A percentile compares a stretch with the other conserved stretches of the same genome.
Conservation (phyloP, 306 rosid species). For the Cicer bijugum region DNA sequence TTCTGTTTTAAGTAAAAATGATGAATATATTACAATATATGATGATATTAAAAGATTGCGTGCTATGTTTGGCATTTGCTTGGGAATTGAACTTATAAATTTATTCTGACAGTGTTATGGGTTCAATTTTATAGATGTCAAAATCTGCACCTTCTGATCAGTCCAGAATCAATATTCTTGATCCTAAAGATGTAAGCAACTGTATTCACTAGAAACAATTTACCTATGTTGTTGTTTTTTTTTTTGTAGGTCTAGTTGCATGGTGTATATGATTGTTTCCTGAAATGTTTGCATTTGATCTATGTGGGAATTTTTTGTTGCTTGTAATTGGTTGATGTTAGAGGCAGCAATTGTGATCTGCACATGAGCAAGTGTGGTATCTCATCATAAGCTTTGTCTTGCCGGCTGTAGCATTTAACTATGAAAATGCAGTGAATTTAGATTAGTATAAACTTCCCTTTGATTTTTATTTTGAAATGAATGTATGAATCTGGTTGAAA, state of each 20-base stretch:
- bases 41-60: conserved; percentile 14
- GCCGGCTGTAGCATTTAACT: background rate
- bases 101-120: conserved; percentile 44
- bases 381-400: background rate
- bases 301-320: conserved; percentile 23
- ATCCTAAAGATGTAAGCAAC: conserved; percentile 83
- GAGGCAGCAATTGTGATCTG: conserved; percentile 15
- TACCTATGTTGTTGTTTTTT: conserved; percentile 1
- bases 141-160: conserved; percentile 97
- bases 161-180: conserved; percentile 94
- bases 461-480: background rate
- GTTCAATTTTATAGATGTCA: conserved; percentile 77
- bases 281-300: conserved; percentile 18
- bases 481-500: background rate
- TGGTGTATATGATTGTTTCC: conserved; percentile 15
- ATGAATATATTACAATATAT: background rate
- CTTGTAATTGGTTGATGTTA: conserved; percentile 26
- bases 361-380: conserved; percentile 22
- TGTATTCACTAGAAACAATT: conserved; percentile 28
- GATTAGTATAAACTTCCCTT: background rate
- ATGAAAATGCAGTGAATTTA: background rate
- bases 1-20: conserved; percentile 30
- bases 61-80: conserved; percentile 5
- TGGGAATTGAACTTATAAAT: conserved; percentile 7
- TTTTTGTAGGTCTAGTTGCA: conserved; percentile 6